Base-by-base conservation (phyloP, 441 rosid species). In the Hura crepitans region DNA sequence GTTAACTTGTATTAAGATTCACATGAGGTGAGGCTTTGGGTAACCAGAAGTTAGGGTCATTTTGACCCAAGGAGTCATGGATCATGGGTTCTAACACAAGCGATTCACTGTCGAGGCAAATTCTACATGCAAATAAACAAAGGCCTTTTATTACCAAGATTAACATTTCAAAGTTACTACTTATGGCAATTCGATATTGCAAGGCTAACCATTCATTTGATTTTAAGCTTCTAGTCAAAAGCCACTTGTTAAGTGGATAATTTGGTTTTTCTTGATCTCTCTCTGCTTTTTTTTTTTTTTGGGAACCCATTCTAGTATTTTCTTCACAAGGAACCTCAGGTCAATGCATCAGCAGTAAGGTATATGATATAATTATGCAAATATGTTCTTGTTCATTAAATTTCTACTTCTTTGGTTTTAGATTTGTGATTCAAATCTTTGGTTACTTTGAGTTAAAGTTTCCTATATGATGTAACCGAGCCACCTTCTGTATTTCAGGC, bases 321-420 rank as follows among this genome's bases (percentile, higher is more conserved):
- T n/a, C 63, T 6, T 68, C 13, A 57, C 20, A 3, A 66, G 15
- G 50, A 67, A 64, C 56, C 37, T 43, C 47, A 43, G 69, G 68
- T 59, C 62, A 42, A 18, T 31, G 37, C 42, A 51, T 58, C 59
- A 64, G 37, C 69, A 5, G 69, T 53, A 65, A 31, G 74, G 31
- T 53, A 22, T 37, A 27, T 59, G 31, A 65, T 60, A 20, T 43
- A 17, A 66, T 71, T 56, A 49, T 17, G 35, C n/a, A 23, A 62
- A 56, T 28, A 31, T 17, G 20, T 43, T 47, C 3, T 13, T 15
- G 2, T 42, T 10, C 15, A 33, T 23, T 2, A 59, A 49, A 2
- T 5, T 12, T 55, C 47, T 22, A 46, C 11, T 11, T 72, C 18
- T 13, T 43, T 31, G 46, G 17, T 51, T 61, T 35, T 25, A 3